These are phyloP conservation scores for Colletotrichum spinosum DNA, from an alignment of 2,329 filamentous ascomycete genomes.

Conservation along the genomic window DNA sequence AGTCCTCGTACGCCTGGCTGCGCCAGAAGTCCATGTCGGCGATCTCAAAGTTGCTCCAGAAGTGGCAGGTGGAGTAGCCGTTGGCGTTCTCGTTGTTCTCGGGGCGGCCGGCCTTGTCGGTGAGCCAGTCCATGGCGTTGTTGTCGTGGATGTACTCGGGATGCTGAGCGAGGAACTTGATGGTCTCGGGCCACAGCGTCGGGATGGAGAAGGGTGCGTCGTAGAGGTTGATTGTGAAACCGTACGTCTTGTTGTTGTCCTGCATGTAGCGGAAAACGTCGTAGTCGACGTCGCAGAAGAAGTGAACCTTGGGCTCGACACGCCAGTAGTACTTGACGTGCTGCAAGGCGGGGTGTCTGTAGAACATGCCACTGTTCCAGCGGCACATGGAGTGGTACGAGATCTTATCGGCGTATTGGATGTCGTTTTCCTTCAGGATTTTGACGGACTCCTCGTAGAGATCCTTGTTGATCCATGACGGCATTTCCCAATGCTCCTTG, in stretches of 20 bases:
- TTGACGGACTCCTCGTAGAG: conserved; percentile 87
- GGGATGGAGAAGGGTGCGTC: conserved; percentile 89
- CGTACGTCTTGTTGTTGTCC: conserved; percentile 98
- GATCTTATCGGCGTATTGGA: conserved; percentile 89
- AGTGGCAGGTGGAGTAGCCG: conserved; percentile 97
- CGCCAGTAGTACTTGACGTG: conserved; percentile 96
- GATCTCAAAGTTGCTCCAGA: conserved; percentile 99
- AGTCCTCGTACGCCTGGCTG: conserved; percentile 90
- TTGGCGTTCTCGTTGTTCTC: conserved; percentile 84
- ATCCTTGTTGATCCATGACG: conserved; percentile 91
- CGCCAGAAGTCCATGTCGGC: conserved; percentile 94
- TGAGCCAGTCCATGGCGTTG: conserved; percentile 89
- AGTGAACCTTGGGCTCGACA: conserved; percentile 97
- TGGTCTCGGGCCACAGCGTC: conserved; percentile 93
- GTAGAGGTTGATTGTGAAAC: conserved; percentile 98
- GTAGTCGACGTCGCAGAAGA: conserved; percentile 99
- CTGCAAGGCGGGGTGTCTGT: conserved; percentile 90
- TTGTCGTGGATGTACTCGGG: conserved; percentile 84
- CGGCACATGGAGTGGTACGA: conserved; percentile 99
- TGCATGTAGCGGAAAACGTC: conserved; percentile 98
- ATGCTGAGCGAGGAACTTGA: conserved; percentile 88
- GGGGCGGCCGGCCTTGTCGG: conserved; percentile 80
- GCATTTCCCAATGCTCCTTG: conserved; percentile 93
- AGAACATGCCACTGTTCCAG: conserved; percentile 99
- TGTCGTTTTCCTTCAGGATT: conserved; percentile 83